Base-by-base conservation (phyloP, 2,329 filamentous ascomycete species). In the Fusarium guadeloupense region DNA sequence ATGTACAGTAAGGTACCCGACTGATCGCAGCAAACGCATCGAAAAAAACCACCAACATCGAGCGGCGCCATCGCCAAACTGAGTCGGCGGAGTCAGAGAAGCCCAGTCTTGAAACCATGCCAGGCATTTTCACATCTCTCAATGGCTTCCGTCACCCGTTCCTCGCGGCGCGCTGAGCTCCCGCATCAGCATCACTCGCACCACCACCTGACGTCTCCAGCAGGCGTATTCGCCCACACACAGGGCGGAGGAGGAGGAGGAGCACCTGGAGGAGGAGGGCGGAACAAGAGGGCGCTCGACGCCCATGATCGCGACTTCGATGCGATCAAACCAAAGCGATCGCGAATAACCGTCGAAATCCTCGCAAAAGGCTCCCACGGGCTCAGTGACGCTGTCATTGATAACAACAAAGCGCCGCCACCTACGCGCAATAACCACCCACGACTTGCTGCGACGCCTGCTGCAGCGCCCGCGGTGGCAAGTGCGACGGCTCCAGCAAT, bases 141-240 rank as follows among this genome's bases (percentile, higher is more conserved):
- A 75, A 83, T 83, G 80, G 80, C 81, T 70, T 82, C 81, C 69
- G 73, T 78, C 74, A 81, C 80, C 70, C 80, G 81, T 75, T 81
- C 81, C 71, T 77, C 75, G 68, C 74, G 78, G 74, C 79, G 80
- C 76, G 75, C 76, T 77, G 80, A 82, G 70, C 78, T 76, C 70
- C 76, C 77, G 69, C 73, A 76, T 60, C 72, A 75, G 65, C 72
- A 76, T 64, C 69, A 59, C 35, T 70, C 75, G 57, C 72, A 75
- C 62, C 69, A 70, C 65, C 69, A 65, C 53, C 62, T 69, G 62
- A 56, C 61, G 49, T 62, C 73, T 68, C 69, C 70, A 58, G 66
- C 69, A 64, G 66, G 61, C 56, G 71, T 71, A 67, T 67, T 75
- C 67, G 62, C 70, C 58, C 57, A 62, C 39, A 64, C 72, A 54